phyloP scores from a whole-genome alignment of 2,329 filamentous ascomycete species.

The Ramichloridium luteum region DNA sequence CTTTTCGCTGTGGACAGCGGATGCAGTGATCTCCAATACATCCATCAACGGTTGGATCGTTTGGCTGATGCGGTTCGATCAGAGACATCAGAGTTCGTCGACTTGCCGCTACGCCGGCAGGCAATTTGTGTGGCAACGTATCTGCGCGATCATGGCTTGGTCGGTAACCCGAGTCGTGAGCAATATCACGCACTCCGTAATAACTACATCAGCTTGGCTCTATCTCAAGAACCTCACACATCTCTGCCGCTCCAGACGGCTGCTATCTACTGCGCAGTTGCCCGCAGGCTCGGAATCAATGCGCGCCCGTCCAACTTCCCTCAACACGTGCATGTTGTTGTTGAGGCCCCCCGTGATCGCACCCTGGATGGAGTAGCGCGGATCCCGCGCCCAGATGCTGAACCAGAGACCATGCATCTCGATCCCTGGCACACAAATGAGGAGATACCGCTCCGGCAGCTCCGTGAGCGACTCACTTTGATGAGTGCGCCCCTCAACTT shows the following conservation, averaged over 20 bases:
- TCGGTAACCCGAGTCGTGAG: slow-evolving; percentile 47
- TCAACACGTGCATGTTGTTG: slow-evolving; percentile 71
- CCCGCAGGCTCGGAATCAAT: slow-evolving; percentile 58
- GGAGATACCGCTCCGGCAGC: slow-evolving; percentile 49
- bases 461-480: slow-evolving; percentile 45
- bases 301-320: slow-evolving; percentile 73
- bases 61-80: slow-evolving; percentile 46
- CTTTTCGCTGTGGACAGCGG: slow-evolving; percentile 71
- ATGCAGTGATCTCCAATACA: slow-evolving; percentile 58
- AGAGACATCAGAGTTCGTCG: slow-evolving; percentile 41
- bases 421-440: slow-evolving; percentile 63
- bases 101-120: slow-evolving; percentile 51
- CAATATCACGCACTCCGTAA: slow-evolving; percentile 68
- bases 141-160: slow-evolving; percentile 55
- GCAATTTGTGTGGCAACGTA: slow-evolving; percentile 58
- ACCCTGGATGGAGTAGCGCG: slow-evolving; percentile 27
- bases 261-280: slow-evolving; percentile 74
- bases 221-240: slow-evolving; percentile 60
- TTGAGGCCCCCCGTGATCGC: slow-evolving; percentile 43
- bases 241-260: slow-evolving; percentile 79
- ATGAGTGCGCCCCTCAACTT: slow-evolving; percentile 31
- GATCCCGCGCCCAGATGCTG: slow-evolving; percentile 16
- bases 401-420: slow-evolving; percentile 49
- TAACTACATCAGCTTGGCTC: slow-evolving; percentile 72
- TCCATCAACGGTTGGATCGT: slow-evolving; percentile 48